phyloP scores from a whole-genome alignment of 1,284 basidiomycete species.

The Termitomyces sp. region DNA sequence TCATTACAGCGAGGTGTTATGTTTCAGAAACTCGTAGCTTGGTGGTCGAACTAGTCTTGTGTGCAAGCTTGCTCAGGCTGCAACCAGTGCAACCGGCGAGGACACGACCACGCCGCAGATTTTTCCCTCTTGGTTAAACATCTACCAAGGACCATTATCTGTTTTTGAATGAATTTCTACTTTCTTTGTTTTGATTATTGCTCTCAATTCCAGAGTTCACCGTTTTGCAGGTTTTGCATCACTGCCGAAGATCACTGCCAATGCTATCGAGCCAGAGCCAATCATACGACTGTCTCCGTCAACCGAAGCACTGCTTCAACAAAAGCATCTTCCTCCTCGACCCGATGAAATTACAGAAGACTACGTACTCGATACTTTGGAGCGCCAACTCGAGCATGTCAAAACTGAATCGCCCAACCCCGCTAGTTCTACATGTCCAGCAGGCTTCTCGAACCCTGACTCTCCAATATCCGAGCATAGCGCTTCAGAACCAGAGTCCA shows the following conservation, averaged over 20 bases:
- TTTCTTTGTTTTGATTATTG: background rate
- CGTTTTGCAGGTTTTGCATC: conserved; percentile 53
- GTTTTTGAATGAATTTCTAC: background rate
- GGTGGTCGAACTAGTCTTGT: background rate
- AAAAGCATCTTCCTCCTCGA: conserved; percentile 48
- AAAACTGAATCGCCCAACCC: conserved; percentile 18
- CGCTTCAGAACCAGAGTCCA: conserved; percentile 1
- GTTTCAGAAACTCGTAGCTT: background rate
- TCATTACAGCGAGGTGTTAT: background rate
- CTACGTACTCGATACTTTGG: conserved; percentile 47
- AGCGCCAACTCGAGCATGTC: conserved; percentile 38
- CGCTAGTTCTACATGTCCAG: conserved; percentile 5
- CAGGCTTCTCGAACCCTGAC: conserved; percentile 20
- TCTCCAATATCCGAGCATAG: conserved; percentile 10
- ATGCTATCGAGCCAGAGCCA: conserved; percentile 19
- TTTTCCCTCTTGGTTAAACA: background rate
- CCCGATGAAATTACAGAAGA: conserved; percentile 60
- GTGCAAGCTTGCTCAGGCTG: background rate
- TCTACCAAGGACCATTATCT: background rate
- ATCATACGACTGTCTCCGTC: conserved; percentile 32
- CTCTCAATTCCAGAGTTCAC: background rate
- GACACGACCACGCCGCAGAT: background rate
- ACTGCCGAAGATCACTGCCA: conserved; percentile 46
- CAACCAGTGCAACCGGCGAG: background rate
- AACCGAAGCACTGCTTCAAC: conserved; percentile 44